Evolutionary conservation across 352 stramenopile species (phyloP).

Genomic region (Phytophthora citricola): DNA sequence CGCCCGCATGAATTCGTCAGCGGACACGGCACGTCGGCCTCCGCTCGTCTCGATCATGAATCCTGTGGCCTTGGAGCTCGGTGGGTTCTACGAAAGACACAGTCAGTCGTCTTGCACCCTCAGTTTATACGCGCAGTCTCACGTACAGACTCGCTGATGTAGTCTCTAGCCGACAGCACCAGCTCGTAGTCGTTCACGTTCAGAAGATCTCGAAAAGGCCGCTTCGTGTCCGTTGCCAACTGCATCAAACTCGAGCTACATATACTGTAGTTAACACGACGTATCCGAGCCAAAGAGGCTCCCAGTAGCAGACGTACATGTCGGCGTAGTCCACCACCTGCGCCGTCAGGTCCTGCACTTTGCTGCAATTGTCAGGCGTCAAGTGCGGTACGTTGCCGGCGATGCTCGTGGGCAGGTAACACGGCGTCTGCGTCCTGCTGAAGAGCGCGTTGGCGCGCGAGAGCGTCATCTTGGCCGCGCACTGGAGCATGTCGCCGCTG

Average conservation of each 20-base stretch:
- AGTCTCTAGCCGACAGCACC: constrained; percentile 77
- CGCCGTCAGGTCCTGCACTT: constrained; percentile 62
- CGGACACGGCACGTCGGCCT: constrained; percentile 53
- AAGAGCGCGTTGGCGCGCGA: constrained; percentile 35
- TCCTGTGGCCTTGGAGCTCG: constrained; percentile 51
- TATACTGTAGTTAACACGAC: background rate
- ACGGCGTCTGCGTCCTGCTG: constrained; percentile 59
- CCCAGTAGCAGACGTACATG: constrained; percentile 46
- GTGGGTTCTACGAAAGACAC: constrained; percentile 45
- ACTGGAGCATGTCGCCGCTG: constrained; percentile 39
- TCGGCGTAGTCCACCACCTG: constrained; percentile 77
- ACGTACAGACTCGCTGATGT: constrained; percentile 58
- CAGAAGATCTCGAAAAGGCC: constrained; percentile 58
- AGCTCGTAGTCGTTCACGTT: constrained; percentile 52
- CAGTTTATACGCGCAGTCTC: too few relatives aligned
- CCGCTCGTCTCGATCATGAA: constrained; percentile 69
- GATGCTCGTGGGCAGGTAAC: constrained; percentile 75
- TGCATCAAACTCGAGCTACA: constrained; percentile 28
- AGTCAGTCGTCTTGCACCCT: background rate
- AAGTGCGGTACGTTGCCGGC: constrained; percentile 74
- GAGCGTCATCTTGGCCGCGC: constrained; percentile 16
- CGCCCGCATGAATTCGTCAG: constrained; percentile 68
- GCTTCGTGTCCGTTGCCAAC: constrained; percentile 46
- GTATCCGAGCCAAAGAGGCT: background rate
- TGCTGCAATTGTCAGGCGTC: constrained; percentile 76